A percentile compares a stretch with the other conserved stretches of the same genome.
These are phyloP conservation scores for Coix lacrymajobi DNA, from an alignment of 176 grass and related monocot species.

Conservation along the genomic window DNA sequence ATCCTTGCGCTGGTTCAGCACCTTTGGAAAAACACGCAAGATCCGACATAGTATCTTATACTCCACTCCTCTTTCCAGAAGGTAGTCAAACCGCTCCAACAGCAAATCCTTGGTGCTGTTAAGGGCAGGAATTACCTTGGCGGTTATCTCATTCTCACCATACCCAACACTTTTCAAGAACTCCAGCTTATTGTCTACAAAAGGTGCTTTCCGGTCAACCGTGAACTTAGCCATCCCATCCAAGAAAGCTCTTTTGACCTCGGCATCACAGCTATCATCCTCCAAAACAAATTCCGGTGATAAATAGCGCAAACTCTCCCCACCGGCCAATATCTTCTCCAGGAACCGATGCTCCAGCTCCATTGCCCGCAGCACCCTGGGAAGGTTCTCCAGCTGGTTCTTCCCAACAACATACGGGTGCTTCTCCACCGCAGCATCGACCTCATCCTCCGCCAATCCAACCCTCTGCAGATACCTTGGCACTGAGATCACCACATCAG, in stretches of 20 bases:
- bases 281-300: constrained; percentile 52
- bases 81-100: constrained; percentile 59
- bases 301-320: constrained; percentile 33
- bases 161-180: constrained; percentile 82
- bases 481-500: constrained; percentile 46
- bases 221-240: constrained; percentile 53
- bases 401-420: constrained; percentile 66
- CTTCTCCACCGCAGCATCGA: constrained; percentile 16
- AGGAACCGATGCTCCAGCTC: constrained; percentile 45
- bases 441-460: constrained; percentile 39
- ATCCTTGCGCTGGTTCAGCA: constrained; percentile 79
- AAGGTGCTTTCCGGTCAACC: constrained; percentile 20
- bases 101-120: constrained; percentile 47
- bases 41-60: constrained; percentile 71
- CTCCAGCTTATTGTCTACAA: constrained; percentile 50
- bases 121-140: constrained; percentile 26
- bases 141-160: constrained; percentile 50
- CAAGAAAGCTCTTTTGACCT: constrained; percentile 47
- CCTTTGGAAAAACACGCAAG: constrained; percentile 45
- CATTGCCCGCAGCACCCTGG: constrained; percentile 52
- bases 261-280: constrained; percentile 38
- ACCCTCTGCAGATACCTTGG: constrained; percentile 53
- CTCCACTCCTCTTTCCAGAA: constrained; percentile 62
- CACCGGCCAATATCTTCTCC: constrained; percentile 38
- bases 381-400: constrained; percentile 67